A percentile compares a stretch with the other conserved stretches of the same genome.
phyloP scores from a whole-genome alignment of 441 rosid species.

The Theobroma grandiflorum region DNA sequence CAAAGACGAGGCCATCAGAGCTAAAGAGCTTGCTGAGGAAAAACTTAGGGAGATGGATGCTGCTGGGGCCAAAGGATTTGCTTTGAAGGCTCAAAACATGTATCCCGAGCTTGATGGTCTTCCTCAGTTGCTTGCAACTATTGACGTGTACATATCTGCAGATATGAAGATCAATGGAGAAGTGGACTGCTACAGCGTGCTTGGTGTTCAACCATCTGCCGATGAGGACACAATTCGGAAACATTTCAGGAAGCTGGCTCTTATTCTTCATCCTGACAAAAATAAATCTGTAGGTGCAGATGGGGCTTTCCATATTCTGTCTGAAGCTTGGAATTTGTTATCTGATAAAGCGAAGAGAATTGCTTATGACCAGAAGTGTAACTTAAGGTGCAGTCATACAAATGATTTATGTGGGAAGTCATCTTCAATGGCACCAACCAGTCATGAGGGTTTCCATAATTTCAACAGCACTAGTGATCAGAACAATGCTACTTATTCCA shows the following conservation, averaged over 20 bases:
- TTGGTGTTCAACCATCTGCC: slow-evolving; percentile 60
- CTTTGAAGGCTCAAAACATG: slow-evolving; percentile 49
- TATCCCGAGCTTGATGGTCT: slow-evolving; percentile 55
- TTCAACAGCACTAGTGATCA: slow-evolving; percentile 37
- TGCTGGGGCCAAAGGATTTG: slow-evolving; percentile 54
- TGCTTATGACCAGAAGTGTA: slow-evolving; percentile 58
- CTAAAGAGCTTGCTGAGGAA: slow-evolving; percentile 37
- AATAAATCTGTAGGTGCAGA: slow-evolving; percentile 59
- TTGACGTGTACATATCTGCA: slow-evolving; percentile 50
- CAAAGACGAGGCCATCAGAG: too few relatives aligned
- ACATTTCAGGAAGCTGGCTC: slow-evolving; percentile 54
- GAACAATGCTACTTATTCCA: slow-evolving; percentile 33
- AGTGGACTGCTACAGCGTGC: slow-evolving; percentile 54
- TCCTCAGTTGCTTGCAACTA: slow-evolving; percentile 45
- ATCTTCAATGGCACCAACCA: slow-evolving; percentile 40
- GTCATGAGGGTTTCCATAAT: slow-evolving; percentile 41
- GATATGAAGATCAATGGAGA: slow-evolving; percentile 48
- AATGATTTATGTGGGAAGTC: slow-evolving; percentile 29
- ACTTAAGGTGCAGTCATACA: slow-evolving; percentile 25
- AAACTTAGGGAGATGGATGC: slow-evolving; percentile 50
- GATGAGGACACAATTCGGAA: slow-evolving; percentile 56
- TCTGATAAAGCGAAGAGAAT: slow-evolving; percentile 57
- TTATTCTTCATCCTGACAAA: slow-evolving; percentile 66
- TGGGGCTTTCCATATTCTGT: slow-evolving; percentile 59
- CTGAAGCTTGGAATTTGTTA: slow-evolving; percentile 61